A percentile compares a stretch with the other conserved stretches of the same genome.
phyloP scores from a whole-genome alignment of 1,284 basidiomycete genomes.

The Peniophora sp. region DNA sequence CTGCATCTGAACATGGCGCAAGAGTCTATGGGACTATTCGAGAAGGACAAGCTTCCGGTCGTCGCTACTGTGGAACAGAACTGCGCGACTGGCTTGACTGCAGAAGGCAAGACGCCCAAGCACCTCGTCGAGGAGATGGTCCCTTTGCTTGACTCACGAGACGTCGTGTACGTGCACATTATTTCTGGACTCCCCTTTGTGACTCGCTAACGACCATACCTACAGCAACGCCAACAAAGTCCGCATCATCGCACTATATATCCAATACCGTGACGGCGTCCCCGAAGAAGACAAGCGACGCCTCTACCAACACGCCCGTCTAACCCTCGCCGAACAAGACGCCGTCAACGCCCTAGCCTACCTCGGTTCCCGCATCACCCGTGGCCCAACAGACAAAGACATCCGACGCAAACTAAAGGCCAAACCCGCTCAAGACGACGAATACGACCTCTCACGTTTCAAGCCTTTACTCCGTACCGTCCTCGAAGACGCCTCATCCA shows the following conservation, averaged over 20 bases:
- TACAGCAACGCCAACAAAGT: conserved; percentile 86
- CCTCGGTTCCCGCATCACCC: conserved; percentile 79
- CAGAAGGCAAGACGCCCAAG: conserved; percentile 88
- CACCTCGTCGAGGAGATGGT: conserved; percentile 98
- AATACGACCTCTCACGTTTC: conserved; percentile 93
- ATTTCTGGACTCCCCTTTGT: not conserved
- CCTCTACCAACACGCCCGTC: conserved; percentile 93
- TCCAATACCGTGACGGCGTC: conserved; percentile 93
- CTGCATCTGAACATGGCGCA: conserved; percentile 97
- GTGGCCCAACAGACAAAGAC: conserved; percentile 70
- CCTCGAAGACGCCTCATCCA: conserved; percentile 63
- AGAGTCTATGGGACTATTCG: conserved; percentile 93
- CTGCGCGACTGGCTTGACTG: conserved; percentile 76
- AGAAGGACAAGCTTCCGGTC: conserved; percentile 79
- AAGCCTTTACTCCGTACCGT: conserved; percentile 83
- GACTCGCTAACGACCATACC: not conserved
- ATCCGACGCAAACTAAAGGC: conserved; percentile 77
- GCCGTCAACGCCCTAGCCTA: conserved; percentile 84
- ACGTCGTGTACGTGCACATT: conserved; percentile 61
- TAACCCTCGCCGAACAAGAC: conserved; percentile 88
- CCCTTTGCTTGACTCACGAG: conserved; percentile 82
- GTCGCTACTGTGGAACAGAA: conserved; percentile 94
- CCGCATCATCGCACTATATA: conserved; percentile 93
- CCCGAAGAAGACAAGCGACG: conserved; percentile 94
- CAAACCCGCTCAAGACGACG: conserved; percentile 68